phyloP scores from a whole-genome alignment of 257 asterid genomes.

The Capsicum pubescens region DNA sequence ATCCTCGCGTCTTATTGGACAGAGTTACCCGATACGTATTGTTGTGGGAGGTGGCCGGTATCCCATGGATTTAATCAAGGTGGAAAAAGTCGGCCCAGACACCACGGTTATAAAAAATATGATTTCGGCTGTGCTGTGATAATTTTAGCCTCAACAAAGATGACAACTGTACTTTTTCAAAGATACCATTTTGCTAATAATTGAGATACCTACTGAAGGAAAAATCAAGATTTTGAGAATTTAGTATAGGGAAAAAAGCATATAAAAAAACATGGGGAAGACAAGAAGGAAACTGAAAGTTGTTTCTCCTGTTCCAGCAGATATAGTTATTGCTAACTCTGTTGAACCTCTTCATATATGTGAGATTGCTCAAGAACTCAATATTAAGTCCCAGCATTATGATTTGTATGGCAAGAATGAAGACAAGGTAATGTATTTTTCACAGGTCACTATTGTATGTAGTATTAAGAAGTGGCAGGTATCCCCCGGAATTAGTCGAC shows the following conservation, averaged over 20 bases:
- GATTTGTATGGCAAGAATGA: conserved; percentile 94
- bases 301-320: conserved; percentile 77
- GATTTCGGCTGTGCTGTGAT: too few relatives aligned
- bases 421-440: conserved; percentile 61
- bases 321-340: conserved; percentile 47
- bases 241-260: neutral
- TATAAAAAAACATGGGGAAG: conserved; percentile 50
- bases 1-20: too few relatives aligned
- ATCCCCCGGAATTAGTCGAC: too few relatives aligned
- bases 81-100: too few relatives aligned
- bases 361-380: conserved; percentile 79
- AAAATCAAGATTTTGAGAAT: conserved; percentile 15
- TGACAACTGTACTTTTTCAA: too few relatives aligned
- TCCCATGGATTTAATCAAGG: too few relatives aligned
- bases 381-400: conserved; percentile 67
- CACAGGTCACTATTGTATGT: neutral
- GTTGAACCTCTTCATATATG: conserved; percentile 81
- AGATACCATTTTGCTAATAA: neutral
- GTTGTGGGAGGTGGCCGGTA: too few relatives aligned
- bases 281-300: conserved; percentile 74
- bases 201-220: neutral
- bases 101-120: too few relatives aligned
- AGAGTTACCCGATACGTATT: too few relatives aligned
- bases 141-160: too few relatives aligned
- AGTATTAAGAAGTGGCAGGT: too few relatives aligned